Conservation (phyloP, 2,329 filamentous ascomycete species). For the Didymellaceae sp. region DNA sequence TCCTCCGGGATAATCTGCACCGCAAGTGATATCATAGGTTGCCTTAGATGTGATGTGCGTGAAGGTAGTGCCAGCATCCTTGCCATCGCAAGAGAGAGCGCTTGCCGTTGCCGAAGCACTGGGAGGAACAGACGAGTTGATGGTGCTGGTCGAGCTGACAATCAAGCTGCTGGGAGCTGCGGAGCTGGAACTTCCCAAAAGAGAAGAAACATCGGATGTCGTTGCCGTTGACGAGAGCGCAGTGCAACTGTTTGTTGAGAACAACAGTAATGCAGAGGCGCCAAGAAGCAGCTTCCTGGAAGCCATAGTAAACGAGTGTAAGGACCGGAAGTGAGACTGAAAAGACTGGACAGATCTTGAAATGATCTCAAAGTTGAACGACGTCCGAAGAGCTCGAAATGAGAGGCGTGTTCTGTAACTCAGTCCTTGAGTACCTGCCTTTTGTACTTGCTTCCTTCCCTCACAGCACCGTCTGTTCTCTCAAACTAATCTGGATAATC, state of each 20-base stretch:
- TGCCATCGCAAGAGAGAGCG: background rate
- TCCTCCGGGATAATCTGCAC: conserved; percentile 1
- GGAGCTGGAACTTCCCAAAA: background rate
- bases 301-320: background rate
- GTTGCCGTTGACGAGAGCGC: background rate
- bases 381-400: too few species aligned
- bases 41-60: background rate
- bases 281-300: background rate
- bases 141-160: background rate
- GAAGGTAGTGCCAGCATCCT: background rate
- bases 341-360: background rate
- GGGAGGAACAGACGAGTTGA: background rate
- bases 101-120: background rate
- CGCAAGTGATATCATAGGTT: background rate
- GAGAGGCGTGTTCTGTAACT: too few species aligned
- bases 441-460: background rate
- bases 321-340: background rate
- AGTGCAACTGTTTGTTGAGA: background rate
- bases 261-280: background rate
- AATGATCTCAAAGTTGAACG: background rate
- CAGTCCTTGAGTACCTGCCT: background rate
- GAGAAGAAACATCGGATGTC: too few species aligned
- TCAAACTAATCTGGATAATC: too few species aligned
- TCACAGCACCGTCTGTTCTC: background rate
- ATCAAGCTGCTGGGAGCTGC: background rate